Conservation (phyloP, 805 yeast species). For the Wickerhamomyces strasburgensis region DNA sequence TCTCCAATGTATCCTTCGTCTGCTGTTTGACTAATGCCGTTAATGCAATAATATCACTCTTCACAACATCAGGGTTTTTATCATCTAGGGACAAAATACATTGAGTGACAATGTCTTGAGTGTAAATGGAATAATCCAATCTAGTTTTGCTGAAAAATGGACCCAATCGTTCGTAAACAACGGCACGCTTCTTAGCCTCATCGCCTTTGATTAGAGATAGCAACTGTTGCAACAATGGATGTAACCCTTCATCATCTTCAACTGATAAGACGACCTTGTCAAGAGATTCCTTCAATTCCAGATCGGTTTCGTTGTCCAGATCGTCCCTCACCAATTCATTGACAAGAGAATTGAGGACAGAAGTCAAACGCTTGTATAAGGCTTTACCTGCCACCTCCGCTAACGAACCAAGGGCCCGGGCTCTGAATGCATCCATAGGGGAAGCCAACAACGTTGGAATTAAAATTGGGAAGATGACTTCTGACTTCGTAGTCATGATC, state of each 20-base stretch:
- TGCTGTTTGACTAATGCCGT: constrained; percentile 62
- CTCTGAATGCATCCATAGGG: constrained; percentile 80
- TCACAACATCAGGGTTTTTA: constrained; percentile 53
- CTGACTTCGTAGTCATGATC: constrained; percentile 85
- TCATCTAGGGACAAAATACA: constrained; percentile 74
- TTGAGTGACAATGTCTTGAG: constrained; percentile 68
- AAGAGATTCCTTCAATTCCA: constrained; percentile 49
- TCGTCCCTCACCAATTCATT: constrained; percentile 43
- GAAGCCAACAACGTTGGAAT: constrained; percentile 77
- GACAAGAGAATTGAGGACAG: constrained; percentile 71
- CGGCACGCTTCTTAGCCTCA: constrained; percentile 56
- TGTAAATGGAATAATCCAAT: constrained; percentile 68
- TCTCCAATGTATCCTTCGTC: constrained; percentile 72
- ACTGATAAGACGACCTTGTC: constrained; percentile 70
- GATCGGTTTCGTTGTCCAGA: constrained; percentile 32
- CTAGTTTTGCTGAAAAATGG: constrained; percentile 61
- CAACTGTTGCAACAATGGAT: constrained; percentile 78
- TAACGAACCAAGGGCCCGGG: constrained; percentile 79
- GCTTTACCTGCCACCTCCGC: constrained; percentile 90
- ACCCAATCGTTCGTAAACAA: constrained; percentile 62
- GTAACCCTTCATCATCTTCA: constrained; percentile 72
- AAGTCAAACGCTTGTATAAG: constrained; percentile 63
- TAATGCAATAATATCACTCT: constrained; percentile 61
- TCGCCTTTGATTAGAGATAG: constrained; percentile 74
- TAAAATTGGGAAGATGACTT: constrained; percentile 88